These are phyloP conservation scores for Blastomyces silverae DNA, from an alignment of 2,329 filamentous ascomycete genomes.

Conservation along the genomic window DNA sequence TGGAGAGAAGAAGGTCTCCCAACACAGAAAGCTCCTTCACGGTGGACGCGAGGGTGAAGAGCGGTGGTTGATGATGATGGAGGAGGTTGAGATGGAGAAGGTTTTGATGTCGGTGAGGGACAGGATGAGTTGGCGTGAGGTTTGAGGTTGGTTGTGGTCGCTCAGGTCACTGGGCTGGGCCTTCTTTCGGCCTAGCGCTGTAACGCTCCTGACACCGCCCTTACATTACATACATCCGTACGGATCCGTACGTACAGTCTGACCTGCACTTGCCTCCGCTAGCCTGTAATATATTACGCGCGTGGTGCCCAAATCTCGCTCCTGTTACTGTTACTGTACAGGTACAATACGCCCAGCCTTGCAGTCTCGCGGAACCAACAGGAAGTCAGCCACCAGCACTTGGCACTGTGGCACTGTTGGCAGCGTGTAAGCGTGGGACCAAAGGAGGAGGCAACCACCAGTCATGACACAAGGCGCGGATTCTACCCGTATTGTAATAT, in stretches of 20 bases:
- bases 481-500: background rate
- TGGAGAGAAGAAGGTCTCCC: background rate
- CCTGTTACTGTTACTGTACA: too few species aligned
- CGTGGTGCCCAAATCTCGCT: background rate
- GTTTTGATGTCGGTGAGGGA: slow-evolving; percentile 17
- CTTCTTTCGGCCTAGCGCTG: slow-evolving; percentile 6
- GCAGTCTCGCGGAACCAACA: background rate
- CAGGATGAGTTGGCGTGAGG: slow-evolving; percentile 10
- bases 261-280: background rate
- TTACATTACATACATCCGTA: background rate
- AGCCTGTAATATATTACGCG: background rate
- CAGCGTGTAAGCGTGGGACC: too few species aligned
- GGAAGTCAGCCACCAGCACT: background rate
- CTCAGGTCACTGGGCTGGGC: slow-evolving; percentile 1
- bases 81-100: slow-evolving; percentile 12
- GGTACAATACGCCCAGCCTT: slow-evolving; percentile 6
- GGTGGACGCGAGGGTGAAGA: background rate
- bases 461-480: slow-evolving; percentile 3
- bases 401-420: too few species aligned
- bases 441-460: too few species aligned
- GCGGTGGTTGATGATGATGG: slow-evolving; percentile 2
- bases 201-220: too few species aligned
- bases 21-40: background rate
- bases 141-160: background rate
- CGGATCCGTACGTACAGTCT: background rate